Base-by-base conservation (phyloP, 805 yeast species). In the Metschnikowia lachancei region DNA sequence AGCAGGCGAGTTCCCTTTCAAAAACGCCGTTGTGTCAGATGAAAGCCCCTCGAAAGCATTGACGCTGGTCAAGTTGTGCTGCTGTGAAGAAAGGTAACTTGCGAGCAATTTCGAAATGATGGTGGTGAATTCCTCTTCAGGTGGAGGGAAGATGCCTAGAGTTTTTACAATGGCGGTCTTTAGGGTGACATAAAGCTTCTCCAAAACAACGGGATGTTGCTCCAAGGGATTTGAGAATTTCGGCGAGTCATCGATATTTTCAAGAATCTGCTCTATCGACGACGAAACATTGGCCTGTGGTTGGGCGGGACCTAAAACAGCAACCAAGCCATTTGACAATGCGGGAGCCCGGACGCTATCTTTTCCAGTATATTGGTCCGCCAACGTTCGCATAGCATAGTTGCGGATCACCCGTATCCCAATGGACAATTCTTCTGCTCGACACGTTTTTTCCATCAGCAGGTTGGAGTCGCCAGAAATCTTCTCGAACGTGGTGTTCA, bases 371-470 rank as follows among this genome's bases (percentile, higher is more conserved):
- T 54, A 56, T 40, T 56, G 49, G n/a, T 39, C 49, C 14, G 50
- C 48, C 38, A 51, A 39, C 6, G 43, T 39, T n/a, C 48, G 46
- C 42, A 53, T 24, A 20, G 43, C 53, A 20, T 39, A 39, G 35
- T 46, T 48, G n/a, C 47, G 46, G 14, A 51, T 47, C 17, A 49
- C 47, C 7, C 47, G 54, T 10, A 61, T 39, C 20, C 56, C 51
- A 29, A 54, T 53, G 22, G 56, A 42, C 42, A 49, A 38, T 29
- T 63, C 67, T 41, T 58, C 58, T 26, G 55, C 52, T 43, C 46
- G 45, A 30, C 52, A 51, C 16, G 57, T 45, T 30, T 56, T 53
- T 19, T 57, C 63, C 30, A 53, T 53, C 38, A 53, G 37, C 45
- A 53, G 58, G 19, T 42, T 42, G 13, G 49, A 47, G 10, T 45